Conservation (phyloP, 768 basidiomycete genomes). For the Hemileccinum impolitum region DNA sequence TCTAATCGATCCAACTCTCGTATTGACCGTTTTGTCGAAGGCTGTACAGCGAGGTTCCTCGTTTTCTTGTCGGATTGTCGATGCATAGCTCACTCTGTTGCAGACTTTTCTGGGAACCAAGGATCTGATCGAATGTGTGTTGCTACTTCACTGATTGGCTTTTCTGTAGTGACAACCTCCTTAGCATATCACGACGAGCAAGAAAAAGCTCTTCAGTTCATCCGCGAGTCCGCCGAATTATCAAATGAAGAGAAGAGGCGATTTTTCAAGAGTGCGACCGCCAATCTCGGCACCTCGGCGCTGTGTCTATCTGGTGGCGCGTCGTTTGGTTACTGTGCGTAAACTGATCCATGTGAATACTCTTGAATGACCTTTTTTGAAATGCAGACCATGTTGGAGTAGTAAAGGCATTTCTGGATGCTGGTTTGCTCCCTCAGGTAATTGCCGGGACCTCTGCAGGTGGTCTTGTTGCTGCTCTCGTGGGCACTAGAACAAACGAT, state of each 20-base stretch:
- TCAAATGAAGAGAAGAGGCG: constrained; percentile 84
- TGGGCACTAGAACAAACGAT: constrained; percentile 84
- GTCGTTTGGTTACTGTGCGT: constrained; percentile 85
- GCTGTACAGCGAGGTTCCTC: constrained; percentile 78
- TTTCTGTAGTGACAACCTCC: background rate
- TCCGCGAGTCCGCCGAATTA: constrained; percentile 71
- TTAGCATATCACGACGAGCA: constrained; percentile 83
- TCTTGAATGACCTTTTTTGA: background rate
- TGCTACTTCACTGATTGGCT: background rate
- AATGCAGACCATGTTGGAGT: constrained; percentile 81
- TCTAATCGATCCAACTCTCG: background rate
- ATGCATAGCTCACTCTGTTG: constrained; percentile 12
- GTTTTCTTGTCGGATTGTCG: background rate
- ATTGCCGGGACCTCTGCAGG: constrained; percentile 95
- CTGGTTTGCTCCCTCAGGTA: constrained; percentile 82
- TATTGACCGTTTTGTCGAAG: constrained; percentile 36
- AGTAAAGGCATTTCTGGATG: constrained; percentile 87
- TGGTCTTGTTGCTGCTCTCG: constrained; percentile 70
- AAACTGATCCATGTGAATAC: constrained; percentile 2
- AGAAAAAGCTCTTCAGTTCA: constrained; percentile 67
- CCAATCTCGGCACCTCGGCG: constrained; percentile 88
- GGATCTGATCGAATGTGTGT: constrained; percentile 76
- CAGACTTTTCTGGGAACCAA: constrained; percentile 94
- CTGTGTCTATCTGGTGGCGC: constrained; percentile 96
- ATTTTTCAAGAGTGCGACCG: constrained; percentile 87